Evolutionary conservation across 108 stramenopile genomes (phyloP), one percentile per base, ranked within the genome.

Genomic region (Pseudonitzschia pungens): DNA sequence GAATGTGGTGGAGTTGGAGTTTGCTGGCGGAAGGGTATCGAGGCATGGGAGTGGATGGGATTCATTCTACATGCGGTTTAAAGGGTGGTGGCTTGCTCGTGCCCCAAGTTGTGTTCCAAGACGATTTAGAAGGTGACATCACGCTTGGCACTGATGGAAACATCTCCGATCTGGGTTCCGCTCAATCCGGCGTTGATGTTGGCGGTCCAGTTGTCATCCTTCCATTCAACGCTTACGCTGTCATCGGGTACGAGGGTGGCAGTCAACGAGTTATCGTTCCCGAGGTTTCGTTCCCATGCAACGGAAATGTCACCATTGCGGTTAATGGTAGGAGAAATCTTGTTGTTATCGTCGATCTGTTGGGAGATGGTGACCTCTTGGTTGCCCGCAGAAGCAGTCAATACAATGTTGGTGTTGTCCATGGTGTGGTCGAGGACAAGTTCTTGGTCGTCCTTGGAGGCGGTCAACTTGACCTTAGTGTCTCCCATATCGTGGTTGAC

Each of bases 201-300:
- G 12, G 93, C 93, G 4, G 89, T 92, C 93, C 93, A 94, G 27
- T 77, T 89, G 56, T 70, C 74, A 70, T 94, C 93, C 75, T 83
- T 84, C 93, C 93, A 94, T 80, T 92, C 90, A 53, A 94, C 80
- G 68, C 90, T 83, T 15, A 94, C 63, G 41, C 78, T 80, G 48
- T 91, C 89, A 73, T 94, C 84, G 70, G 93, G 93, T 64, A 81
- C 90, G 54, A 94, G 64, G 48, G 85, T 94, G 69, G 93, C 79
- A 10, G 89, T 87, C 50, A 89, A 43, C 24, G 83, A 85, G 57
- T 71, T 85, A 64, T 90, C 89, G 60, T 89, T 89, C 15, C 82
- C 87, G 56, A 94, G 65, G 67, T 72, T 71, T 43, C 87, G 81
- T 75, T 94, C 91, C 93, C 93, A 94, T 42, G 76, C 89, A 65